Conservation (phyloP, 108 stramenopile species). For the Schizochytrium sp. region DNA sequence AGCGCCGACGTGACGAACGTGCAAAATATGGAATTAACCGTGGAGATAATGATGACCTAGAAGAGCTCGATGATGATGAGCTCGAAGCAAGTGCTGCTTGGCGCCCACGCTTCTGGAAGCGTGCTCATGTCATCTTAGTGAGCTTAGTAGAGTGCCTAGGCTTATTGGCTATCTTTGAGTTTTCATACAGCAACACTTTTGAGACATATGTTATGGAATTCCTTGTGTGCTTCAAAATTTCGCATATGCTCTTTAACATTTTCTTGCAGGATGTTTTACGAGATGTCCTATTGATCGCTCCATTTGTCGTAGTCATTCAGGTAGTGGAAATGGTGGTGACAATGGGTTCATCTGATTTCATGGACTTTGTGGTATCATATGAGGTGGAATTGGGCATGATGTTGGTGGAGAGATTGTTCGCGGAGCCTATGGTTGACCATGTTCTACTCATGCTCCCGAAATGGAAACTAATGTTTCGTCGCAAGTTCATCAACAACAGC, state of each 20-base stretch:
- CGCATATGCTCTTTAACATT: conserved; percentile 78
- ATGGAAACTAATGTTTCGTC: conserved; percentile 79
- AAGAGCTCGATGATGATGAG: conserved; percentile 42
- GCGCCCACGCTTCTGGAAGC: conserved; percentile 79
- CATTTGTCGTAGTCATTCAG: conserved; percentile 78
- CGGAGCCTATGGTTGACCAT: conserved; percentile 77
- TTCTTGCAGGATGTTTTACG: conserved; percentile 73
- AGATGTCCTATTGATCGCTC: conserved; percentile 79
- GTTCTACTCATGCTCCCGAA: conserved; percentile 76
- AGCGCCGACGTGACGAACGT: conserved; percentile 40
- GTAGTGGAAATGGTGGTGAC: conserved; percentile 82
- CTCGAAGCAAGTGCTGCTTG: conserved; percentile 65
- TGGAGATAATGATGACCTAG: neutral
- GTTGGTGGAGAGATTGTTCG: conserved; percentile 80
- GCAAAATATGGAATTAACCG: neutral
- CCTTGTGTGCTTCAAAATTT: conserved; percentile 80
- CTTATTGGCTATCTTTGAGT: conserved; percentile 75
- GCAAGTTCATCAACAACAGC: conserved; percentile 71
- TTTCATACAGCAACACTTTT: conserved; percentile 82
- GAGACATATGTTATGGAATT: conserved; percentile 77
- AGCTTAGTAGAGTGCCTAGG: neutral
- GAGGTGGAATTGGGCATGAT: conserved; percentile 77
- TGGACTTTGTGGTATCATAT: conserved; percentile 82
- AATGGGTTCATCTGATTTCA: conserved; percentile 84
- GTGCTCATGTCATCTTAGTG: conserved; percentile 79